Percentiles rank a stretch among this genome's conserved stretches.
Conservation (phyloP, 2,329 filamentous ascomycete species). For the Exophiala sp. region DNA sequence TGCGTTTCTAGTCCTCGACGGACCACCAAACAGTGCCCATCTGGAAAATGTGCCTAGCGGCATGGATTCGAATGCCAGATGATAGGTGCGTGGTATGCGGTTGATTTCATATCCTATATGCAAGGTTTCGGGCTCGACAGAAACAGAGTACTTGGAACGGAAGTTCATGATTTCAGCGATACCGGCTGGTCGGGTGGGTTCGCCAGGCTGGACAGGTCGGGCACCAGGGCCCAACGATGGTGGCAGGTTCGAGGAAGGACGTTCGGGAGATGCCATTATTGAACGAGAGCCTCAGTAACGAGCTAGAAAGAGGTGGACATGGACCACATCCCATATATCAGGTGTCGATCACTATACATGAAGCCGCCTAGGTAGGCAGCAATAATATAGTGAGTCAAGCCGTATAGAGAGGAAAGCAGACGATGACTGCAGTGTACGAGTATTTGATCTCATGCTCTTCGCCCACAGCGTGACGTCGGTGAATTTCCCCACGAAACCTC, state of each 20-base stretch:
- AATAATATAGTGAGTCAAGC: not conserved
- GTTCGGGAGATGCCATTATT: slow-evolving; percentile 16
- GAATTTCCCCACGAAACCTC: not conserved
- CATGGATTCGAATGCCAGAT: slow-evolving; percentile 24
- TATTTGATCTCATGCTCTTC: not conserved
- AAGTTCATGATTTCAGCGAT: slow-evolving; percentile 20
- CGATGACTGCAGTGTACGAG: not conserved
- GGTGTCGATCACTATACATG: too few species aligned
- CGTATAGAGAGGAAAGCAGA: not conserved
- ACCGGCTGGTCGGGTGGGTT: slow-evolving; percentile 1
- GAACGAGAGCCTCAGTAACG: too few species aligned
- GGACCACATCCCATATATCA: too few species aligned
- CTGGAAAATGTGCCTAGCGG: slow-evolving; percentile 20
- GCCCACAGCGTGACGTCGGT: not conserved
- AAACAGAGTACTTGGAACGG: slow-evolving; percentile 21
- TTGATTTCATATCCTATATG: slow-evolving; percentile 25
- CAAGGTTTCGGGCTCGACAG: slow-evolving; percentile 16
- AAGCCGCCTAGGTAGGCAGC: too few species aligned
- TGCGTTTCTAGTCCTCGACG: slow-evolving; percentile 10
- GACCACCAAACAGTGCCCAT: slow-evolving; percentile 22
- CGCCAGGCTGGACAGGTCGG: slow-evolving; percentile 20
- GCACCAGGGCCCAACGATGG: slow-evolving; percentile 27
- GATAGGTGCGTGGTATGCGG: slow-evolving; percentile 15
- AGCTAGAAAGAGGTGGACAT: too few species aligned
- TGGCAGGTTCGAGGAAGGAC: slow-evolving; percentile 22